phyloP scores from a whole-genome alignment of 768 basidiomycete species.

The Naganishia vishniacii region DNA sequence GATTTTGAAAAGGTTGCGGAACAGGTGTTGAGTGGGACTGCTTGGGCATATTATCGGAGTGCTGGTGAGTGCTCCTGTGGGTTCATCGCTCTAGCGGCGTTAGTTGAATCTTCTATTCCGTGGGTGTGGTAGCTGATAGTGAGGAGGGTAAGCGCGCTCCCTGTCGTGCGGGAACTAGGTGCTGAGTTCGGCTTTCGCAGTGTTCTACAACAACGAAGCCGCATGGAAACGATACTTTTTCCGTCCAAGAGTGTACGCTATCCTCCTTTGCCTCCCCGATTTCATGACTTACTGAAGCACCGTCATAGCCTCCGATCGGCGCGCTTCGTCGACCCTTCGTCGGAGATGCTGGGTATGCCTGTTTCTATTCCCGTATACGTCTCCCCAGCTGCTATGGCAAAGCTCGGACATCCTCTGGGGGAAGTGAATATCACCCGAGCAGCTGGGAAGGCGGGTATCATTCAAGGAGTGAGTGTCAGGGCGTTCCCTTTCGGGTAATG shows the following conservation, averaged over 20 bases:
- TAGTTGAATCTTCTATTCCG: background rate
- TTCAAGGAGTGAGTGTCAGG: slow-evolving; percentile 62
- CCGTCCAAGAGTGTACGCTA: slow-evolving; percentile 38
- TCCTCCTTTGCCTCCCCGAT: background rate
- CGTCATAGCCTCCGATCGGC: slow-evolving; percentile 27
- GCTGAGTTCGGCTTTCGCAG: slow-evolving; percentile 23
- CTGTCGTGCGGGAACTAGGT: background rate
- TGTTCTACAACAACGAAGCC: slow-evolving; percentile 40
- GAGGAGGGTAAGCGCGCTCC: slow-evolving; percentile 36
- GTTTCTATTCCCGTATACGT: slow-evolving; percentile 42
- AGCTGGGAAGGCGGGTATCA: slow-evolving; percentile 61
- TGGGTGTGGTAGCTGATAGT: slow-evolving; percentile 31
- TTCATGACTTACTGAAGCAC: slow-evolving; percentile 27
- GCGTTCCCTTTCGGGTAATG: too few species aligned
- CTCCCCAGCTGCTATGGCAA: slow-evolving; percentile 47
- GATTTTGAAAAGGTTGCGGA: slow-evolving; percentile 50
- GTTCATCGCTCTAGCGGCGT: background rate
- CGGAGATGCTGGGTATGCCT: slow-evolving; percentile 41
- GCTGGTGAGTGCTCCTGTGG: slow-evolving; percentile 26
- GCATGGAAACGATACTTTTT: slow-evolving; percentile 47
- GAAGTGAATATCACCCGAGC: slow-evolving; percentile 76
- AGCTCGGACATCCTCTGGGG: slow-evolving; percentile 75
- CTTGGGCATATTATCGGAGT: slow-evolving; percentile 50
- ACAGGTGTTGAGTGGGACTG: slow-evolving; percentile 47
- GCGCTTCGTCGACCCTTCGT: slow-evolving; percentile 24